Base-by-base conservation (phyloP, 2,329 filamentous ascomycete genomes). In the Pseudogymnoascus verrucosus region DNA sequence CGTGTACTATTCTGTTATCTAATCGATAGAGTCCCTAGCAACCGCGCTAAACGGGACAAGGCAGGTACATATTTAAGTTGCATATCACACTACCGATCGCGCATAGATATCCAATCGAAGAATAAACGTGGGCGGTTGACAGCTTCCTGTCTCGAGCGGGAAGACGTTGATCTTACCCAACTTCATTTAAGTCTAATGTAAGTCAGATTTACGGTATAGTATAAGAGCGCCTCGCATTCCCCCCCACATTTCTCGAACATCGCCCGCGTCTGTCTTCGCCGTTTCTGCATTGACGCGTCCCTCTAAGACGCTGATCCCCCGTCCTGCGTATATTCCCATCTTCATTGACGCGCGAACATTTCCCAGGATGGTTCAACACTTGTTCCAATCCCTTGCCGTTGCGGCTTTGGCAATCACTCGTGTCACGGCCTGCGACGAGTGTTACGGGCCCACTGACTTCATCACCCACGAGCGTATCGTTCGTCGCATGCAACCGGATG, bases 401-500 rank as follows among this genome's bases (percentile, higher is more conserved):
- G 51, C 51, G 51, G 67, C 68, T 44, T 67, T 69, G 36, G 66
- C 67, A 40, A 57, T 69, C n/a, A 64, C 68, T 16, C 63, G 60
- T 63, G 67, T 68, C n/a, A 60, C 72, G 14, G 77, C 76, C 34
- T 80, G 78, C 65, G 74, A 74, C 60, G 71, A 70, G 59, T 81
- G 78, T 69, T 78, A 77, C 62, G 77, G 77, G 1, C 77, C 78
- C 21, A 67, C 70, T n/a, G 74, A 73, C 68, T 73, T 71, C 21
- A 73, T 79, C 62, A 73, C 78, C 64, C 76, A 80, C 66, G 78
- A 81, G 63, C 77, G 79, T 8, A 75, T 78, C 64, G 78, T 79
- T 64, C 79, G 79, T 69, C 76, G 79, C 44, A 81, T 81, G 71
- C 79, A 82, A 66, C 78, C 79, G 0, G 78, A 76, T 16, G 78